A percentile compares a stretch with the other conserved stretches of the same genome.
Conservation (phyloP, 345 rosid genomes). For the Eucalyptus dawsonii region DNA sequence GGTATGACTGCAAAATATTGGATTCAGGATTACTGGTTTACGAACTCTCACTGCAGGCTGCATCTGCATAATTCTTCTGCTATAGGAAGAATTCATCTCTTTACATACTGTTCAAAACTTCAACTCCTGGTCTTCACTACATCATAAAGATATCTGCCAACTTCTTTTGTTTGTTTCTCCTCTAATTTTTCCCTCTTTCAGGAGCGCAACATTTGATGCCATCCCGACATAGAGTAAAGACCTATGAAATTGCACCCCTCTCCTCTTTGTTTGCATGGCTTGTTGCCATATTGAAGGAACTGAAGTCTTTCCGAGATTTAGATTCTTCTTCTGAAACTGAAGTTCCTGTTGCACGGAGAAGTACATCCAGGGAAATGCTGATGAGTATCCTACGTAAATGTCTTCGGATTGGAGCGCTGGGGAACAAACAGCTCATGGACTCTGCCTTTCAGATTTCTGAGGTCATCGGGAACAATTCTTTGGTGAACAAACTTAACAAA, state of each 20-base stretch:
- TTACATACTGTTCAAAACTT: background rate
- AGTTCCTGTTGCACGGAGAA: conserved; percentile 9
- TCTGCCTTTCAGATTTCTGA: conserved; percentile 36
- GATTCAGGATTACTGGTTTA: background rate
- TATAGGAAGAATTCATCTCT: background rate
- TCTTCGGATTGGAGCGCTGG: conserved; percentile 7
- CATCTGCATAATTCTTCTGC: background rate
- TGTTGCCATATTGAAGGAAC: conserved; percentile 32
- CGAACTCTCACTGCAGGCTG: background rate
- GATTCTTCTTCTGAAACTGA: conserved; percentile 9
- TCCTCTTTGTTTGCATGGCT: conserved; percentile 64
- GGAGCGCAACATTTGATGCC: conserved; percentile 3
- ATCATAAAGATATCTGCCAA: background rate
- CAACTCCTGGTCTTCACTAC: background rate
- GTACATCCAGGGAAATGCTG: conserved; percentile 34
- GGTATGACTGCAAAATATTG: background rate
- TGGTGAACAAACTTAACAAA: conserved; percentile 38
- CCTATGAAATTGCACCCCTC: conserved; percentile 23
- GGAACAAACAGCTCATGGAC: conserved; percentile 33
- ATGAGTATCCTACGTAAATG: background rate
- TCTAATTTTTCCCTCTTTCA: background rate
- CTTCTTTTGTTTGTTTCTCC: background rate
- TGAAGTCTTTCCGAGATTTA: conserved; percentile 12
- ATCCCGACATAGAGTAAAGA: conserved; percentile 13
- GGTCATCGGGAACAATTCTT: conserved; percentile 17